A percentile compares a stretch with the other conserved stretches of the same genome.
These are phyloP conservation scores for Colletotrichum scovillei DNA, from an alignment of 2,329 filamentous ascomycete genomes.

Conservation along the genomic window DNA sequence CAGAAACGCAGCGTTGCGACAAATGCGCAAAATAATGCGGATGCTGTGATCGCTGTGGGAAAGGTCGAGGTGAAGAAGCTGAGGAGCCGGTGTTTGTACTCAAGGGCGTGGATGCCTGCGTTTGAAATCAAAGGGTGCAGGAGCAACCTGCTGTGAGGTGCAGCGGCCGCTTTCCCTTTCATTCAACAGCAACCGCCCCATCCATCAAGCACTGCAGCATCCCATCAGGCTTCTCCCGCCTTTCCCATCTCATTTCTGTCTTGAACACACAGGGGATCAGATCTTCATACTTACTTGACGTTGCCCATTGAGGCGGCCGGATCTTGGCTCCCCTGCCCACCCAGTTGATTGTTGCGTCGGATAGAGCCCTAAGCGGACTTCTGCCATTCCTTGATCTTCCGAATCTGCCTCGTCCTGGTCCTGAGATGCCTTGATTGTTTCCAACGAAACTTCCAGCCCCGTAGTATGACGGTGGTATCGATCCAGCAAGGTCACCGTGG, in stretches of 20 bases:
- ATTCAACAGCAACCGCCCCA: not conserved
- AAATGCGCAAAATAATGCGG: not conserved
- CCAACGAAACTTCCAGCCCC: constrained; percentile 64
- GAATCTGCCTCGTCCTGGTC: constrained; percentile 85
- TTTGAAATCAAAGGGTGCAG: not conserved
- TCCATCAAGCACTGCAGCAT: not conserved
- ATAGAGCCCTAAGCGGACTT: constrained; percentile 70
- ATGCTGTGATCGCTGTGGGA: not conserved
- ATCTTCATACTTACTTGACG: constrained; percentile 55
- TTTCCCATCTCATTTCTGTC: not conserved
- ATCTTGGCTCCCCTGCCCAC: constrained; percentile 58
- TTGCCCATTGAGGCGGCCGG: constrained; percentile 57
- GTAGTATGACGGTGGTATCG: constrained; percentile 49
- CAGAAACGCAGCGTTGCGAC: not conserved
- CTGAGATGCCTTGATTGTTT: constrained; percentile 71
- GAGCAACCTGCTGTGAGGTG: not conserved
- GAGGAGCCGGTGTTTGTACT: not conserved
- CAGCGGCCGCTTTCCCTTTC: not conserved
- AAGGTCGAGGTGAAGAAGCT: not conserved
- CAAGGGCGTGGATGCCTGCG: not conserved
- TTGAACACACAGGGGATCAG: not conserved
- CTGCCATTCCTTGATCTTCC: constrained; percentile 74
- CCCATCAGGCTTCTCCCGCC: not conserved
- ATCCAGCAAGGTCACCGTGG: constrained; percentile 43
- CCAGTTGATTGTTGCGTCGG: constrained; percentile 70